Base-by-base conservation (phyloP, 2,329 filamentous ascomycete species). In the Ophiocordyceps unilateralis region DNA sequence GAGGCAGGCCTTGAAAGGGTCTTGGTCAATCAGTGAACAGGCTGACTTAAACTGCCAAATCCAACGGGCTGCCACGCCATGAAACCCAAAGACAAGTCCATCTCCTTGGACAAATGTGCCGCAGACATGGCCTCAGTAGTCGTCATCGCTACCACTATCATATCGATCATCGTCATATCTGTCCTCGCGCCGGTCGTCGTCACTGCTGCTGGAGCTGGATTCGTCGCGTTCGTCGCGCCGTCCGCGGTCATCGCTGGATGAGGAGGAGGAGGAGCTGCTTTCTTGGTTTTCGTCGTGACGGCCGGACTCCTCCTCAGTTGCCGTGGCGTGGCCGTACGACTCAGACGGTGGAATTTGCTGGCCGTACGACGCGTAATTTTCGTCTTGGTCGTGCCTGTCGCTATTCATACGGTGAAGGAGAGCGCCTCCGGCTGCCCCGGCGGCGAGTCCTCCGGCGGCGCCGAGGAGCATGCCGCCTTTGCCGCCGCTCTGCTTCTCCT, bases 371-470 rank as follows among this genome's bases (percentile, higher is more conserved):
- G n/a, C n/a, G n/a, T n/a, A n/a, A n/a, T 48, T 20, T 22, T 26
- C 23, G 5, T 39, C 32, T 30, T 39, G 48, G 6, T 53, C 48
- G 19, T 49, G 45, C 20, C 44, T 39, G 30, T 44, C 32, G 39
- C 54, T 44, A 24, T 76, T 50, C 43, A 70, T 72, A 51, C 79
- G 66, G 38, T 68, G 70, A 43, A 80, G 62, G 39, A 76, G 52
- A 3, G 72, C 76, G 41, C 75, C 76, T 21, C 70, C 77, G 34
- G 74, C 55, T 43, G 67, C 69, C 49, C 74, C 74, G 12, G 69
- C 60, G 1, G 70, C 76, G 19, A 79, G 54, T 57, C 77, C 78
- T 30, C 67, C 76, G 10, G 70, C 72, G 41, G 72, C 76, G 38
- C 68, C 76, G 20, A 75, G 65, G 39, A 79, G 60, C 55, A 76